Evolutionary conservation across 2,329 filamentous ascomycete genomes (phyloP), one percentile per base, ranked within the genome.

Genomic region (Fusarium nurragi): DNA sequence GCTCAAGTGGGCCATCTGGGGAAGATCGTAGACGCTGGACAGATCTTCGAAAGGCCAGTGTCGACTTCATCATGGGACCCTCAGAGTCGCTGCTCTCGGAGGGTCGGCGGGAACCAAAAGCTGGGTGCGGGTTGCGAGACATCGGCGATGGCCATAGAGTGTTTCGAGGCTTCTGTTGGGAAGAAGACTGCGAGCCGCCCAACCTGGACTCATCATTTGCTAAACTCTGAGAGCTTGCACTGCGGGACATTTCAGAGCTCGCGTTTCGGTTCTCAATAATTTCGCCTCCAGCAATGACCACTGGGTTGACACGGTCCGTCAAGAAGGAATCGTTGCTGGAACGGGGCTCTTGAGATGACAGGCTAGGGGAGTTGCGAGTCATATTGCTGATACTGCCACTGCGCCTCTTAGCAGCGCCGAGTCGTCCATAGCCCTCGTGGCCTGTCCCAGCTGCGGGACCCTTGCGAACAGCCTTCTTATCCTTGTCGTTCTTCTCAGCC

Each of bases 391-490:
- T 79, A 70, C 86, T 89, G 58, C 84, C 86, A 70, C 88, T 92
- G 51, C 90, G 85, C 26, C 89, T 85, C 56, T 88, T 85, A 26
- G 80, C 71, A 6, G 83, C 79, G 4, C 88, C 87, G 54, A 92
- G 81, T 54, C 85, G 85, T 1, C 90, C 90, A 71, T 94, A 94
- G 2, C 90, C 90, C 78, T 98, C 94, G 71, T 98, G 93, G 0
- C 94, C 94, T 34, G 94, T 98, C n/a, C 94, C 94, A 37, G 94
- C 94, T 16, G 86, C 87, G 21, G 94, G 94, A 0, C 94, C 94
- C 76, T 93, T 94, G 25, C 90, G 85, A 22, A 80, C 22, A 4
- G 45, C 18, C 30, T 69, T 58, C 49, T 61, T 69, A 1, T 69
- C 64, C 26, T 71, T 72, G 4, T 89, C 87, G 34, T 84, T 82